Evolutionary conservation across 108 stramenopile species (phyloP).

Genomic region (Phaeodactylum tricornutum): DNA sequence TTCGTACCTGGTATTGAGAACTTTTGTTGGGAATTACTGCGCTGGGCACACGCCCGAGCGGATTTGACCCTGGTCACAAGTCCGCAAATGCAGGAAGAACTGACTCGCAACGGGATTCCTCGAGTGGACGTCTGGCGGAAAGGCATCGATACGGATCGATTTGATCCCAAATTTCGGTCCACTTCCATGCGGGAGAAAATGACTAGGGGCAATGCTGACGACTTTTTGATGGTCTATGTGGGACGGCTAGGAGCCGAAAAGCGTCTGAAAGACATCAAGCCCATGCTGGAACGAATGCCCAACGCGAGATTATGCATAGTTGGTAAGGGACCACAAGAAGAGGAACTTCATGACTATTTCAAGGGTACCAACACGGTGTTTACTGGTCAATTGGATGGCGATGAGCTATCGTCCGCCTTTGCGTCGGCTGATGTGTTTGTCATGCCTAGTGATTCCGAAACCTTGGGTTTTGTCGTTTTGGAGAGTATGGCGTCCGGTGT

Average conservation of each 20-base stretch:
- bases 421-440: conserved; percentile 83
- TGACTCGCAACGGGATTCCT: conserved; percentile 73
- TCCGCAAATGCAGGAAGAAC: conserved; percentile 86
- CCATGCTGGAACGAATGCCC: conserved; percentile 68
- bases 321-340: conserved; percentile 64
- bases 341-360: conserved; percentile 44
- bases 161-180: conserved; percentile 71
- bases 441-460: conserved; percentile 85
- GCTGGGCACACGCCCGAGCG: conserved; percentile 75
- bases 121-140: conserved; percentile 92
- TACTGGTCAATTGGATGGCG: conserved; percentile 58
- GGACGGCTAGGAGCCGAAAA: conserved; percentile 94
- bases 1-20: conserved; percentile 77
- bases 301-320: conserved; percentile 55
- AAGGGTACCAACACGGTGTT: conserved; percentile 74
- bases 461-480: conserved; percentile 83
- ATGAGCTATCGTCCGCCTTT: conserved; percentile 62
- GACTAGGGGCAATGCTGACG: conserved; percentile 72
- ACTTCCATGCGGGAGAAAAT: conserved; percentile 66
- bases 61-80: conserved; percentile 90
- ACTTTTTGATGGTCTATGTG: conserved; percentile 92
- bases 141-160: conserved; percentile 89
- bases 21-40: conserved; percentile 59
- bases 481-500: conserved; percentile 89
- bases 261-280: conserved; percentile 71